phyloP scores from a whole-genome alignment of 352 stramenopile species.

The Pythium guiyangense region DNA sequence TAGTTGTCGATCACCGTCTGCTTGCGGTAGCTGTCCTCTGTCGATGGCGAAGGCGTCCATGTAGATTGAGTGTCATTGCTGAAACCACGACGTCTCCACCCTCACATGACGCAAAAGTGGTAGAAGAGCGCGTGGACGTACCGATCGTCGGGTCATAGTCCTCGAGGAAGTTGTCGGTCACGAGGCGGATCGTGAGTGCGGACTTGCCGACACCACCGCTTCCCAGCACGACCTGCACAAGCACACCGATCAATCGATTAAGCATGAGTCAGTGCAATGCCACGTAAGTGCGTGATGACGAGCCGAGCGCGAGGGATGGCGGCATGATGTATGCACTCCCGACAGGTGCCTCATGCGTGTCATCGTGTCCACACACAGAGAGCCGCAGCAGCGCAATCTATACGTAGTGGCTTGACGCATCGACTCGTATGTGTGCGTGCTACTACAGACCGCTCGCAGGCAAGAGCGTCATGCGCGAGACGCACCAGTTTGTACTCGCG shows the following conservation, averaged over 20 bases:
- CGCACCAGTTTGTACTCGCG: slow-evolving; percentile 83
- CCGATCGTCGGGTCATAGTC: slow-evolving; percentile 92
- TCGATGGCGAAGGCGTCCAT: neutral
- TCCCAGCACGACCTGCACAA: slow-evolving; percentile 74
- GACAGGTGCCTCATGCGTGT: neutral
- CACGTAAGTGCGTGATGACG: neutral
- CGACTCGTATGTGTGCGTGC: too few relatives aligned
- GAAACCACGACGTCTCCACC: neutral
- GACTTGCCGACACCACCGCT: slow-evolving; percentile 90
- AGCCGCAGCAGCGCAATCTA: too few relatives aligned
- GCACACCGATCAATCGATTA: too few relatives aligned
- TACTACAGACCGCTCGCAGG: too few relatives aligned
- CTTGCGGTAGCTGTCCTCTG: slow-evolving; percentile 92
- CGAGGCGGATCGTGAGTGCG: slow-evolving; percentile 89
- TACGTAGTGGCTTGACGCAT: too few relatives aligned
- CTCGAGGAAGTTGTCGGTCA: slow-evolving; percentile 91
- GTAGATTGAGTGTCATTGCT: neutral
- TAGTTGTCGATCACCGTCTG: slow-evolving; percentile 84
- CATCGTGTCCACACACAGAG: neutral
- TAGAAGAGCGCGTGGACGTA: slow-evolving; percentile 26
- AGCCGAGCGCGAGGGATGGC: too few relatives aligned
- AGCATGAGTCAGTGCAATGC: neutral
- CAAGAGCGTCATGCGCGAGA: neutral
- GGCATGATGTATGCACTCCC: too few relatives aligned
- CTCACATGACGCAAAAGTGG: too few relatives aligned